These are phyloP conservation scores for Populus hybrid DNA, from an alignment of 441 rosid genomes.

Conservation along the genomic window DNA sequence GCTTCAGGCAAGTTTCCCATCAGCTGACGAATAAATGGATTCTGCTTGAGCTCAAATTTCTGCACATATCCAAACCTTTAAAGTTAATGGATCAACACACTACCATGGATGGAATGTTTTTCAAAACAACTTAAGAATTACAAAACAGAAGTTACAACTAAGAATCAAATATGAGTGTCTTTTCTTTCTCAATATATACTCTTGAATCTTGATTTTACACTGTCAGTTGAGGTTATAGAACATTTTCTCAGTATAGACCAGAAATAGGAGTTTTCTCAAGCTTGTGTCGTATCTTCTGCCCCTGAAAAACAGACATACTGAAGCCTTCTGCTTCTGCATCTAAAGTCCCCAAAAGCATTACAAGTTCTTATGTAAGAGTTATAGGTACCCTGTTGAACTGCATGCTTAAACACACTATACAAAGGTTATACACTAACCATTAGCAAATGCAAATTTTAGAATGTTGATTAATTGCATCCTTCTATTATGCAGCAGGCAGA, in stretches of 20 bases:
- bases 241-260: neutral
- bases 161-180: neutral
- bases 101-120: neutral
- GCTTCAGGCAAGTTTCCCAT: conserved; percentile 78
- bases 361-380: neutral
- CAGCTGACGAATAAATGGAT: conserved; percentile 66
- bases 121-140: neutral
- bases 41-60: conserved; percentile 91
- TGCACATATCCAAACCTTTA: conserved; percentile 20
- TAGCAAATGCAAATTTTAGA: neutral
- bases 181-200: no score
- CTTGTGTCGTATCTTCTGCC: neutral
- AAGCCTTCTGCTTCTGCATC: neutral
- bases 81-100: conserved; percentile 6
- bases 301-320: neutral
- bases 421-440: neutral
- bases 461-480: neutral
- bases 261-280: neutral
- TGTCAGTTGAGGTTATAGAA: neutral
- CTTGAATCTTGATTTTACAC: neutral
- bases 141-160: neutral
- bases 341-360: no score
- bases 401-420: neutral
- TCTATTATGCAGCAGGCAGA: neutral
- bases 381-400: neutral